These are phyloP conservation scores for Trichoderma sp. DNA, from an alignment of 2,329 filamentous ascomycete genomes.

Conservation along the genomic window DNA sequence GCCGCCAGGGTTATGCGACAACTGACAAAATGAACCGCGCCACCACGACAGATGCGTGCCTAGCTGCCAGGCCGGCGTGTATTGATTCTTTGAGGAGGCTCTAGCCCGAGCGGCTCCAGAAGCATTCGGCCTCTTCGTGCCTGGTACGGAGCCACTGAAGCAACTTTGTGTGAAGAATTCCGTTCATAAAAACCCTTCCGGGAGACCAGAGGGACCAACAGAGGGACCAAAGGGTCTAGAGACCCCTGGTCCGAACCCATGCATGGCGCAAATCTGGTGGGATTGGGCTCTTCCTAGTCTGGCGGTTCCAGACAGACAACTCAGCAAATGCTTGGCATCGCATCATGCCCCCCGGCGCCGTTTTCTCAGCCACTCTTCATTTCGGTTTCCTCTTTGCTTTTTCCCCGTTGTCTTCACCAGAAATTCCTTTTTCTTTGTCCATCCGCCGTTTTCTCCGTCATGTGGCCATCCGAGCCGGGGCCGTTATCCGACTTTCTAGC, in stretches of 20 bases:
- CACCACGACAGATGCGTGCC: constrained; percentile 3
- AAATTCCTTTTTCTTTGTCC: neutral
- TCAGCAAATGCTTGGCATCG: constrained; percentile 14
- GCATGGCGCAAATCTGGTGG: neutral
- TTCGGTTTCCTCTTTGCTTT: neutral
- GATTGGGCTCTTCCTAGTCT: neutral
- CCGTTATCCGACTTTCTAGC: constrained; percentile 15
- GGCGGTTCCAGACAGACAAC: neutral
- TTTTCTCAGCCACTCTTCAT: constrained; percentile 2
- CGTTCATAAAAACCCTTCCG: no score
- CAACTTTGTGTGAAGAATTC: no score
- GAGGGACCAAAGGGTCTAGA: neutral
- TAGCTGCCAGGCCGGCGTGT: constrained; percentile 12
- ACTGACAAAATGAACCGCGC: constrained; percentile 15
- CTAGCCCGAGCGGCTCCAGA: constrained; percentile 5
- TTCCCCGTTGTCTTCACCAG: neutral
- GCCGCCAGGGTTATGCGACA: constrained; percentile 14
- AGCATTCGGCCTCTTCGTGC: neutral
- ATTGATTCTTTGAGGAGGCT: constrained; percentile 6
- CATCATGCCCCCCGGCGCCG: neutral
- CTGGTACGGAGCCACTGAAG: no score
- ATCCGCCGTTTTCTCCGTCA: neutral
- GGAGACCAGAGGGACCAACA: no score
- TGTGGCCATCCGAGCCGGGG: constrained; percentile 12
- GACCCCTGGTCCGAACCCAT: constrained; percentile 15